Conservation (phyloP, 2,329 filamentous ascomycete genomes). For the Hypoxylon sp. region DNA sequence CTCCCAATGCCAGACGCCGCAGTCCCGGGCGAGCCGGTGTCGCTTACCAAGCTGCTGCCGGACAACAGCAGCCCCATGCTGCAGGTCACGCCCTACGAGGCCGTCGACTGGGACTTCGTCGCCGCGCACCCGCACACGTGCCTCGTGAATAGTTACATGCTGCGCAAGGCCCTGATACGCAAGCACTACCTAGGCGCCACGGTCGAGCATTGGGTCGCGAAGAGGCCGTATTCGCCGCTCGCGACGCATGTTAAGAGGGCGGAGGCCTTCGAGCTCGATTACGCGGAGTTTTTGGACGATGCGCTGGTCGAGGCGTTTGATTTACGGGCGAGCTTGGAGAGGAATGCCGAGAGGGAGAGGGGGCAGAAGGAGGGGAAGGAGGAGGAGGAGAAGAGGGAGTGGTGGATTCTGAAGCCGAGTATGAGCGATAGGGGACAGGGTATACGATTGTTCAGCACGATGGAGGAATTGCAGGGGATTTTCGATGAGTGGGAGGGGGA, state of each 20-base stretch:
- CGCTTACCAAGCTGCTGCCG: slow-evolving; percentile 58
- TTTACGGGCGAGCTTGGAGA: slow-evolving; percentile 80
- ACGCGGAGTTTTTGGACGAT: slow-evolving; percentile 96
- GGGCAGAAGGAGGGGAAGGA: slow-evolving; percentile 43
- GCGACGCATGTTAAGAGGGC: slow-evolving; percentile 79
- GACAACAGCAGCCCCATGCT: slow-evolving; percentile 68
- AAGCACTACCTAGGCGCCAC: slow-evolving; percentile 95
- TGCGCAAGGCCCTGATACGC: slow-evolving; percentile 94
- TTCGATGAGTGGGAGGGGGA: slow-evolving; percentile 93
- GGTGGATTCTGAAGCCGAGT: slow-evolving; percentile 98
- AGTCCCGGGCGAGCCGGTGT: slow-evolving; percentile 50
- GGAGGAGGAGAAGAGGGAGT: slow-evolving; percentile 70
- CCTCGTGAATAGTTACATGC: slow-evolving; percentile 90
- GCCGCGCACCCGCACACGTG: slow-evolving; percentile 72
- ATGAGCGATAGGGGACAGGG: slow-evolving; percentile 98
- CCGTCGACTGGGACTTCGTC: slow-evolving; percentile 85
- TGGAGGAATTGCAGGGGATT: slow-evolving; percentile 85
- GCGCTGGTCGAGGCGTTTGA: slow-evolving; percentile 92
- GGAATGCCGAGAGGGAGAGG: slow-evolving; percentile 66
- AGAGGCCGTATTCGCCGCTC: slow-evolving; percentile 81
- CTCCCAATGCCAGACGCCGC: slow-evolving; percentile 63
- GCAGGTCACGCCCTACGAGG: slow-evolving; percentile 89
- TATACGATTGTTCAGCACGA: slow-evolving; percentile 88
- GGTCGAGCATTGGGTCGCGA: slow-evolving; percentile 86
- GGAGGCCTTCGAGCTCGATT: slow-evolving; percentile 94